Evolutionary conservation across 257 asterid genomes (phyloP), one percentile per base, ranked within the genome.

Genomic region (Salvia splendens): DNA sequence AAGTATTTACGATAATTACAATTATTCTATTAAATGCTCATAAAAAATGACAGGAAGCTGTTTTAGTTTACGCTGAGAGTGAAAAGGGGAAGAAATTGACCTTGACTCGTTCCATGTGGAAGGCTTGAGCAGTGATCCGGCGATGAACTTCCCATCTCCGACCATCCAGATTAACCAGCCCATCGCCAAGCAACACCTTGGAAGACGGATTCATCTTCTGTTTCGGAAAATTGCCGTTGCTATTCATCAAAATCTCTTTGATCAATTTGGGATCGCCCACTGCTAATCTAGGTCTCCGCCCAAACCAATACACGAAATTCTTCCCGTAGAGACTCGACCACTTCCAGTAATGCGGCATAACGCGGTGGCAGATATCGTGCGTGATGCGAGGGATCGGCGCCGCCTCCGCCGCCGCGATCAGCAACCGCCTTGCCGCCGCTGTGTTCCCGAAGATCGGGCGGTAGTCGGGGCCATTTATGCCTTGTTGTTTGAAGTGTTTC

Each of bases 41-140:
- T n/a, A n/a, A n/a, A n/a, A n/a, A n/a, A n/a, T n/a, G n/a, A n/a
- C n/a, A n/a, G n/a, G n/a, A n/a, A n/a, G n/a, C n/a, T n/a, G n/a
- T n/a, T n/a, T n/a, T n/a, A n/a, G n/a, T n/a, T n/a, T n/a, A n/a
- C n/a, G n/a, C n/a, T n/a, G n/a, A n/a, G n/a, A n/a, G n/a, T n/a
- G n/a, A n/a, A n/a, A 17, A 17, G 20, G 20, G 20, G 77, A 40
- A 78, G 76, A 48, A 70, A 11, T 51, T 64, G 43, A 86, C 92
- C 96, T 89, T 86, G 41, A 88, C 79, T 48, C 80, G 57, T 62
- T 86, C 96, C 92, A 86, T 70, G 51, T 73, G 83, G 73, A 89
- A 89, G 64, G 87, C 95, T 68, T 73, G 87, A 28, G 49, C 79
- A 6, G 87, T 68, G 47, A 89, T 89, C 82, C 79, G 76, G 66